These are phyloP conservation scores for Zygotorulaspora sp. DNA, from an alignment of 805 yeast species.

Conservation along the genomic window DNA sequence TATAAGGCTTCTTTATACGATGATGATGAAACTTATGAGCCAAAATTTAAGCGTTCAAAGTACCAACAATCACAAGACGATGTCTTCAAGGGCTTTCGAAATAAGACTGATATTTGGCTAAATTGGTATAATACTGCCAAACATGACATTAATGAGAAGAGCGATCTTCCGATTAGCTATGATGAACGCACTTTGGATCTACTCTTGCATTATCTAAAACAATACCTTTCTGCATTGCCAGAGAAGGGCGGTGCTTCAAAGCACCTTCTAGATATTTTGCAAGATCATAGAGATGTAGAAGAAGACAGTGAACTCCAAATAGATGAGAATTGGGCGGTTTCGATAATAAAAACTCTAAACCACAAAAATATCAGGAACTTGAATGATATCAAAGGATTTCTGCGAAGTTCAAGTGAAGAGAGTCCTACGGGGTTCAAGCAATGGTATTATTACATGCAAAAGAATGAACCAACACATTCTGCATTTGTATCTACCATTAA, in stretches of 20 bases:
- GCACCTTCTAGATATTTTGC: slow-evolving; percentile 19
- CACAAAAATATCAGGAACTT: slow-evolving; percentile 15
- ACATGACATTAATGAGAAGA: slow-evolving; percentile 6
- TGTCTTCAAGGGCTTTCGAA: slow-evolving; percentile 2
- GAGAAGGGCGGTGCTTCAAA: slow-evolving; percentile 12
- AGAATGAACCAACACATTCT: slow-evolving; percentile 27
- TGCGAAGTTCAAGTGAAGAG: slow-evolving; percentile 9
- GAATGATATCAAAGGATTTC: slow-evolving; percentile 16
- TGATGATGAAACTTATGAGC: slow-evolving; percentile 14
- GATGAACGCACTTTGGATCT: slow-evolving; percentile 20
- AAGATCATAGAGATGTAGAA: slow-evolving; percentile 9
- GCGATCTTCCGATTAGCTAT: slow-evolving; percentile 16
- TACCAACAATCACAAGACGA: not conserved
- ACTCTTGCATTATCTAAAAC: slow-evolving; percentile 20
- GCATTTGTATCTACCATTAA: slow-evolving; percentile 16
- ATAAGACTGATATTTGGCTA: slow-evolving; percentile 9
- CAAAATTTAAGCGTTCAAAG: not conserved
- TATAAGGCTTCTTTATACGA: slow-evolving; percentile 27
- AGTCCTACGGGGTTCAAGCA: slow-evolving; percentile 26
- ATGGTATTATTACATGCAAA: slow-evolving; percentile 28
- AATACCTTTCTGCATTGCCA: slow-evolving; percentile 12
- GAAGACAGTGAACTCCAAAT: slow-evolving; percentile 17
- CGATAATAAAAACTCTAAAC: slow-evolving; percentile 11
- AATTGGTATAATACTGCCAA: slow-evolving; percentile 17
- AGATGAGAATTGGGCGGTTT: slow-evolving; percentile 26